Percentiles rank a stretch among this genome's conserved stretches.
These are phyloP conservation scores for Populus deltoides DNA, from an alignment of 345 rosid genomes.

Conservation along the genomic window DNA sequence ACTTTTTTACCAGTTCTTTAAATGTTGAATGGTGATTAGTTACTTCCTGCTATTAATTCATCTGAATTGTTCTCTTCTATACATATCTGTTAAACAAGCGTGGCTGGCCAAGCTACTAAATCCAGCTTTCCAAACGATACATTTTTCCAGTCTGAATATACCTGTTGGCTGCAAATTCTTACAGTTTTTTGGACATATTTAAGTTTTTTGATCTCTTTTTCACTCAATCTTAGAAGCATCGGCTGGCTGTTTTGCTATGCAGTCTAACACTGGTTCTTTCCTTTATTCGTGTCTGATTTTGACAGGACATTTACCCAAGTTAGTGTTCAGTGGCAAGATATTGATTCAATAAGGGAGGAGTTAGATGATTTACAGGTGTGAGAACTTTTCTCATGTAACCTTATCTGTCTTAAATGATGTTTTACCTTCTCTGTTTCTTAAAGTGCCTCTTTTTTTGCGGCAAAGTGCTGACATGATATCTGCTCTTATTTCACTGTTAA, in stretches of 20 bases:
- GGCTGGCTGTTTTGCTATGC: background rate
- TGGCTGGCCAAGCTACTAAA: background rate
- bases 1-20: background rate
- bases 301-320: conserved; percentile 98
- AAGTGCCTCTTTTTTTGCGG: background rate
- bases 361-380: conserved; percentile 92
- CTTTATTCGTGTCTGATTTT: background rate
- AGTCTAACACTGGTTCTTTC: background rate
- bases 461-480: background rate
- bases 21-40: background rate
- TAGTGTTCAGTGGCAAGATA: conserved; percentile 97
- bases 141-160: background rate
- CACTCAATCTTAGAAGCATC: background rate
- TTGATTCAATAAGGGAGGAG: conserved; percentile 97
- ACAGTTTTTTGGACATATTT: background rate
- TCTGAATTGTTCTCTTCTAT: background rate
- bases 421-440: conserved; percentile 6
- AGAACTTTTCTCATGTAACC: background rate
- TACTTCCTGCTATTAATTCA: background rate
- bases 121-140: background rate
- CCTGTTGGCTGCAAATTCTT: background rate
- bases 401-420: background rate
- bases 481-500: background rate
- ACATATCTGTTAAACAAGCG: background rate
- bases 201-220: background rate